Base-by-base conservation (phyloP, 139 green algal species). In the Yamagishiella unicocca region DNA sequence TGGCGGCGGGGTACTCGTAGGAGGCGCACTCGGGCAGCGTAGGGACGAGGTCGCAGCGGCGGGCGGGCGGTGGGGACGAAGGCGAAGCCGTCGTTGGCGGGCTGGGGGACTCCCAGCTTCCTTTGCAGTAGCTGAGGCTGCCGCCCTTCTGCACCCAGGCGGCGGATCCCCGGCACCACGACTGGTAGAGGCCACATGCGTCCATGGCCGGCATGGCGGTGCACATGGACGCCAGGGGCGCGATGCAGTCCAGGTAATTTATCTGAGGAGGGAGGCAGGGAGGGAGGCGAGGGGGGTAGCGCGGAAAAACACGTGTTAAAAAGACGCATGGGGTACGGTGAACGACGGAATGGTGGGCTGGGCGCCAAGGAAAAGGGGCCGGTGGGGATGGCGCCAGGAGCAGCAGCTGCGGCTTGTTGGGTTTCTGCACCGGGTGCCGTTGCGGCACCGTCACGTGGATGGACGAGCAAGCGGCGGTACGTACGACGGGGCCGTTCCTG, bases 1-100 rank as follows among this genome's bases (percentile, higher is more conserved):
- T 71, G 19, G 27, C 33, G 2, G n/a, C 22, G 5, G 84, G 71
- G 75, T 89, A 89, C 45, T 66, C 31, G 35, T 89, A 89, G 12
- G 22, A 67, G 5, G 61, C 53, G 22, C 84, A 89, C 22, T 31
- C 12, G 43, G 84, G 73, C 10, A 31, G 14, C 58, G 12, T 58
- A 84, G 5, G 9, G 1, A 2, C 14, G 40, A 1, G 78, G 12
- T 7, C 25, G 25, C 27, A 38, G 14, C 0, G 78, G 78, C 55
- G 78, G 29, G 0, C 38, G 40, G 4, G 70, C 2, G 29, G 17
- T 35, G 35, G 78, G 7, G 29, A 3, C 19, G 78, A 42, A 22
- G 67, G 37, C 1, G 67, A n/a, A n/a, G n/a, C n/a, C n/a, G n/a
- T n/a, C n/a, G n/a, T n/a, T n/a, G n/a, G n/a, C 37, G 67, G 64